Conservation (phyloP, 257 asterid species). For the Nicotiana paniculata region DNA sequence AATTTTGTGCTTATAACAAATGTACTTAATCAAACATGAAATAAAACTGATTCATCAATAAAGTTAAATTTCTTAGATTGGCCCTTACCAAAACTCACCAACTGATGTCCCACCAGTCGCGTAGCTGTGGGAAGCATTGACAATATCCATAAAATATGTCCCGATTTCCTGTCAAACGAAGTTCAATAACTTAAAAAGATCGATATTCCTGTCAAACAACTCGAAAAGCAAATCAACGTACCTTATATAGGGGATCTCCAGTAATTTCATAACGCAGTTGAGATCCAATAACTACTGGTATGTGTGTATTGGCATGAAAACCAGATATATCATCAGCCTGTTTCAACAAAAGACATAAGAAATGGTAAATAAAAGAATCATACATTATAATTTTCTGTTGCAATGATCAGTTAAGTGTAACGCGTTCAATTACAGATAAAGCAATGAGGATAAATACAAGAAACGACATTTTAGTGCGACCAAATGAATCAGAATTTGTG, state of each 20-base stretch:
- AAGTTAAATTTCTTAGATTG: neutral
- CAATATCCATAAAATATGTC: slow-evolving; percentile 60
- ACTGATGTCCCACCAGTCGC: slow-evolving; percentile 97
- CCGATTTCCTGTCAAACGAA: slow-evolving; percentile 61
- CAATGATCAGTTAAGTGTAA: neutral
- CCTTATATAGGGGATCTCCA: slow-evolving; percentile 80
- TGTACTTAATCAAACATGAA: neutral
- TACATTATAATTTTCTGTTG: neutral
- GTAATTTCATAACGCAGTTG: slow-evolving; percentile 94
- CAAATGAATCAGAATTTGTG: neutral
- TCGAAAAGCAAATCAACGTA: neutral
- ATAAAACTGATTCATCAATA: neutral
- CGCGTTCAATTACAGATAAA: neutral
- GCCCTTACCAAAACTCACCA: slow-evolving; percentile 61
- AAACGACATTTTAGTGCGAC: neutral
- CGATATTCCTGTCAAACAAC: neutral
- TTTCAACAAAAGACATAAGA: neutral
- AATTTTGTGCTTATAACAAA: neutral
- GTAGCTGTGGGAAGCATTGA: slow-evolving; percentile 83
- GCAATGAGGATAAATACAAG: neutral
- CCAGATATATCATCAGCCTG: slow-evolving; percentile 81
- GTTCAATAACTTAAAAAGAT: neutral
- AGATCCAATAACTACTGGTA: slow-evolving; percentile 82
- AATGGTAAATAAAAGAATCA: neutral
- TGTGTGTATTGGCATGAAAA: slow-evolving; percentile 82